Percentiles rank a stretch among this genome's conserved stretches.
Evolutionary conservation across 352 stramenopile genomes (phyloP).

Genomic region (Pythium dissotocum): DNA sequence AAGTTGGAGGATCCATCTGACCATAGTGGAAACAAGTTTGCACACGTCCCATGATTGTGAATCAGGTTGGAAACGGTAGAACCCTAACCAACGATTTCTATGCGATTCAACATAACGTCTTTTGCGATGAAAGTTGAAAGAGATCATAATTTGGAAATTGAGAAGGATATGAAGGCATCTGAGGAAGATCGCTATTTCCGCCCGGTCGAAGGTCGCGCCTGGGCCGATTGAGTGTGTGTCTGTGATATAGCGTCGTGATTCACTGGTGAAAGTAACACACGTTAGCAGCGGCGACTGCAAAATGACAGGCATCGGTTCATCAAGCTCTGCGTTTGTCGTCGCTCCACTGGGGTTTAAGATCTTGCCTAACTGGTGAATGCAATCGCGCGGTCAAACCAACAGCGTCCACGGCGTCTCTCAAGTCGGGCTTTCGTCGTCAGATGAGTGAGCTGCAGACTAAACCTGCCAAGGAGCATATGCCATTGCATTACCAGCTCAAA

Average conservation of each 20-base stretch:
- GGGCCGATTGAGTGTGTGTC: no score
- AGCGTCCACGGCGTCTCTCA: background rate
- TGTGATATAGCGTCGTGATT: no score
- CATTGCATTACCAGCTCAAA: background rate
- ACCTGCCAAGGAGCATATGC: background rate
- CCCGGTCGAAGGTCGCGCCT: no score
- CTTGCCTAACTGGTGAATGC: background rate
- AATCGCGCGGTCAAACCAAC: background rate
- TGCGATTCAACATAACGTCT: background rate
- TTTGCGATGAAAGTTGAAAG: no score
- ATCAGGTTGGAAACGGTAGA: constrained; percentile 29
- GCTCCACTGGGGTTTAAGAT: background rate
- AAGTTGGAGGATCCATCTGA: constrained; percentile 11
- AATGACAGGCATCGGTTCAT: background rate
- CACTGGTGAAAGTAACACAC: no score
- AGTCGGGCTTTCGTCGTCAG: background rate
- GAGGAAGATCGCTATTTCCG: no score
- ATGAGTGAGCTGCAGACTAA: background rate
- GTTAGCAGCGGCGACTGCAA: no score
- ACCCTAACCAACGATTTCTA: background rate
- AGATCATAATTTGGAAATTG: no score
- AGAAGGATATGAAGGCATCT: no score
- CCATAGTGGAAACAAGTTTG: constrained; percentile 11
- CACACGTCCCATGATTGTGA: constrained; percentile 21
- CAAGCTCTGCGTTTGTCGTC: background rate